Evolutionary conservation across 495 filamentous ascomycete genomes (phyloP).

Genomic region (Penicillium cosmopolitanum): DNA sequence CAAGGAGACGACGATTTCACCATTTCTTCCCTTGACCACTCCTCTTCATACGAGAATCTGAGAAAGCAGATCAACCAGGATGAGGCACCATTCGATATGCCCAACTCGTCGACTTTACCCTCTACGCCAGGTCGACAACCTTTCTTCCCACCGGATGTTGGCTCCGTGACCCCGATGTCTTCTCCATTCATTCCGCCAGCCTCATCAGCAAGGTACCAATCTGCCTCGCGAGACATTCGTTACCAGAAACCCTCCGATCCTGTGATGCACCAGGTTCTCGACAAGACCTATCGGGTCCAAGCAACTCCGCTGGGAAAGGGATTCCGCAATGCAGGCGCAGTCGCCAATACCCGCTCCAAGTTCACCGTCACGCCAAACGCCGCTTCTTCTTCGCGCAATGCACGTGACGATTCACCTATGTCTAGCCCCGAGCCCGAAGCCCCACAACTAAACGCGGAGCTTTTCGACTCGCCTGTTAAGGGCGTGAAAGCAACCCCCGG

Average conservation of each 20-base stretch:
- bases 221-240: constrained; percentile 34
- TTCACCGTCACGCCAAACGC: constrained; percentile 43
- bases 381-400: constrained; percentile 30
- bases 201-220: constrained; percentile 39
- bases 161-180: constrained; percentile 39
- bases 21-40: constrained; percentile 61
- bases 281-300: constrained; percentile 92
- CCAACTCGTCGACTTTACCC: constrained; percentile 47
- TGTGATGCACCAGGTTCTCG: constrained; percentile 82
- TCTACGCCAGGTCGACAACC: constrained; percentile 43
- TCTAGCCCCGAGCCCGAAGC: constrained; percentile 79
- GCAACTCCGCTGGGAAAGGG: constrained; percentile 77
- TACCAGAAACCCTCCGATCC: constrained; percentile 60
- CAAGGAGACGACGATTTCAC: constrained; percentile 56
- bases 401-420: constrained; percentile 60
- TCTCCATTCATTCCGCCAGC: constrained; percentile 56
- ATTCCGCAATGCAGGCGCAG: constrained; percentile 26
- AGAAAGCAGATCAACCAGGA: constrained; percentile 34
- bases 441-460: constrained; percentile 79
- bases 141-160: constrained; percentile 36
- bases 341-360: constrained; percentile 37
- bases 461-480: constrained; percentile 76
- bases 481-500: constrained; percentile 35
- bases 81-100: constrained; percentile 38
- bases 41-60: constrained; percentile 38